Conservation (phyloP, 352 stramenopile genomes). For the Peronospora belbahrii region DNA sequence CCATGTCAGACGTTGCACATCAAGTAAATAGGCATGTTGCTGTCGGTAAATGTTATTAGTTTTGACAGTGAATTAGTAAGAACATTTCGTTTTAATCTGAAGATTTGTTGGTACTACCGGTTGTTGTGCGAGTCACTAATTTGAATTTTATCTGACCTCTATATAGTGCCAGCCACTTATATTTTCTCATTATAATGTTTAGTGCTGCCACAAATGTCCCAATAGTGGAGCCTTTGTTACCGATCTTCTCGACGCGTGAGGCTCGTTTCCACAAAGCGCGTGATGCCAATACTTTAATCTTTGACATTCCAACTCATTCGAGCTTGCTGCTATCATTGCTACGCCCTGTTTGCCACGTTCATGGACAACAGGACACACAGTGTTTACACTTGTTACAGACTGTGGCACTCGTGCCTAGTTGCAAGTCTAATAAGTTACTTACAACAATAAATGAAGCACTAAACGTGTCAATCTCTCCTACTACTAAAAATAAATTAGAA, state of each 20-base stretch:
- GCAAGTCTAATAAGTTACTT: conserved; percentile 42
- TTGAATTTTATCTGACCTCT: too few relatives aligned
- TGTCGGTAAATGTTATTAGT: too few relatives aligned
- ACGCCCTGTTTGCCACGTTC: conserved; percentile 33
- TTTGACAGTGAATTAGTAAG: too few relatives aligned
- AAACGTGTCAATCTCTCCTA: conserved; percentile 33
- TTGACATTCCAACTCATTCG: conserved; percentile 39
- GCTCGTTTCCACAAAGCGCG: conserved; percentile 41
- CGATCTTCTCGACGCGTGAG: conserved; percentile 47
- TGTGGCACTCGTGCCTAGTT: conserved; percentile 50
- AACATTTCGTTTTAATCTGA: too few relatives aligned
- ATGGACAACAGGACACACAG: conserved; percentile 53
- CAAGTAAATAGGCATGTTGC: too few relatives aligned
- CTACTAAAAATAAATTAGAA: conserved; percentile 28
- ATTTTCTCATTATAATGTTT: too few relatives aligned
- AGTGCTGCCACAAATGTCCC: neutral
- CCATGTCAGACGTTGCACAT: too few relatives aligned
- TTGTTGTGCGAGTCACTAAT: neutral
- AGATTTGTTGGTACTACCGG: too few relatives aligned
- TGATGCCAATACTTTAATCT: conserved; percentile 48
- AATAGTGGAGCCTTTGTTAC: conserved; percentile 21
- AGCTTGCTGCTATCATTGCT: conserved; percentile 54
- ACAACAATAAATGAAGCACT: conserved; percentile 42
- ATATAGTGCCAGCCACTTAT: too few relatives aligned
- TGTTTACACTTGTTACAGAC: conserved; percentile 69